Percentiles rank a stretch among this genome's conserved stretches.
These are phyloP conservation scores for Phialophora verrucosa DNA, from an alignment of 2,329 filamentous ascomycete species.

Conservation along the genomic window DNA sequence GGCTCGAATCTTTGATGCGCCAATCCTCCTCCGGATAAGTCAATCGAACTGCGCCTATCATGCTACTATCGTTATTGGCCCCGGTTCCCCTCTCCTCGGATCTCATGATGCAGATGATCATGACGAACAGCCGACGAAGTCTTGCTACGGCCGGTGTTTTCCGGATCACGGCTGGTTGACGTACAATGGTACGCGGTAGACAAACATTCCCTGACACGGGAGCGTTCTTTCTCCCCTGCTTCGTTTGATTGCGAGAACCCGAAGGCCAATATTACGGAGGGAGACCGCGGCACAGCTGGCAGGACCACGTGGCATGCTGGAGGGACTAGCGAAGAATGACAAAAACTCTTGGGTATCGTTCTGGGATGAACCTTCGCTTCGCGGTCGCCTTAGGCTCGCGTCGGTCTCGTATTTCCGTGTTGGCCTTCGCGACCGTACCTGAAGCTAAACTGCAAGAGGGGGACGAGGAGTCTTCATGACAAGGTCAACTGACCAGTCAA, in stretches of 20 bases:
- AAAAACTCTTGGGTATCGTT: conserved; percentile 17
- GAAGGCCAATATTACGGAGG: neutral
- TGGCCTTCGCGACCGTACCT: conserved; percentile 32
- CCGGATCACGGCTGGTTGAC: conserved; percentile 3
- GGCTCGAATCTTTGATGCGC: neutral
- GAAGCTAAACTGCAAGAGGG: conserved; percentile 24
- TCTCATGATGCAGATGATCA: conserved; percentile 3
- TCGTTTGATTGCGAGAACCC: conserved; percentile 22
- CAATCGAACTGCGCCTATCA: conserved; percentile 3
- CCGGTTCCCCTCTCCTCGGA: conserved; percentile 9
- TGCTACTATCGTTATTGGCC: neutral
- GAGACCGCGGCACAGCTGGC: neutral
- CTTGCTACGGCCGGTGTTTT: neutral
- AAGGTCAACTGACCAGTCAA: conserved; percentile 12
- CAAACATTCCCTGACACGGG: neutral
- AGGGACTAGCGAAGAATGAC: conserved; percentile 6
- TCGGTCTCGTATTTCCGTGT: conserved; percentile 13
- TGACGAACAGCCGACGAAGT: neutral
- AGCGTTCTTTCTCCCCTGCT: conserved; percentile 11
- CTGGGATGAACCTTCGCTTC: conserved; percentile 13
- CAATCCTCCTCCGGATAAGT: neutral
- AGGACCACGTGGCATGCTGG: conserved; percentile 17
- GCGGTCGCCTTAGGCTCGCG: neutral
- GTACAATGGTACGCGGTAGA: conserved; percentile 4
- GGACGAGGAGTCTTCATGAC: conserved; percentile 25